Percentiles rank a stretch among this genome's conserved stretches.
Evolutionary conservation across 2,329 filamentous ascomycete genomes (phyloP).

Genomic region (Microdochium nivale): DNA sequence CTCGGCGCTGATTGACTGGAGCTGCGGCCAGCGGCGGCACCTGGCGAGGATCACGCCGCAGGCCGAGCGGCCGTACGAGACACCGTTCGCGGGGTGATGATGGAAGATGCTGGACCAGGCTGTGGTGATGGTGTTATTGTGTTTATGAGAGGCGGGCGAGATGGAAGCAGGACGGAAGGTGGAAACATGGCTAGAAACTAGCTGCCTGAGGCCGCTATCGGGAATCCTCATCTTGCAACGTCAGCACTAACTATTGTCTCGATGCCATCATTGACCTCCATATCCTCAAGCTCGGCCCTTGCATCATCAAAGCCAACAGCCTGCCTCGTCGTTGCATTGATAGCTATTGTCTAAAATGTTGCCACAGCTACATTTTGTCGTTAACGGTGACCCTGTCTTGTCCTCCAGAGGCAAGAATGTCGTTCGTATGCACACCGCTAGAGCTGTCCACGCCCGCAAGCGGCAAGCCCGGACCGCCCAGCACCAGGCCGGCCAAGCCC

Average conservation of each 20-base stretch:
- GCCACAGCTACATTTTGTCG: neutral
- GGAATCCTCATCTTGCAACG: too few species aligned
- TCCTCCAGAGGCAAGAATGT: neutral
- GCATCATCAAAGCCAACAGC: too few species aligned
- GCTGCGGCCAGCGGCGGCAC: slow-evolving; percentile 68
- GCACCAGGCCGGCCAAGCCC: neutral
- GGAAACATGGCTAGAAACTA: too few species aligned
- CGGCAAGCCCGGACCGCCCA: neutral
- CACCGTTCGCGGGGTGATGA: slow-evolving; percentile 34
- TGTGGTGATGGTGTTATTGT: neutral
- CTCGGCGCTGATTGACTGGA: slow-evolving; percentile 75
- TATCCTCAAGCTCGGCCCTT: too few species aligned
- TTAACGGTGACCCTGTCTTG: neutral
- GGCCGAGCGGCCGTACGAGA: slow-evolving; percentile 71
- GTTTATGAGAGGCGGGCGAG: neutral
- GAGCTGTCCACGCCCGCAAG: neutral
- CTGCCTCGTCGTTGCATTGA: too few species aligned
- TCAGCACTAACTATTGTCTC: too few species aligned
- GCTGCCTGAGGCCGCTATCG: too few species aligned
- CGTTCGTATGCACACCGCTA: neutral
- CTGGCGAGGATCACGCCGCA: slow-evolving; percentile 76
- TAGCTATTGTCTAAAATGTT: neutral
- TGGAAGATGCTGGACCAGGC: neutral
- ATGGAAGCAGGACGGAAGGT: too few species aligned
- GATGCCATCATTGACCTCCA: too few species aligned